These are phyloP conservation scores for Microsporum audouinii DNA, from an alignment of 2,329 filamentous ascomycete genomes.

Conservation along the genomic window DNA sequence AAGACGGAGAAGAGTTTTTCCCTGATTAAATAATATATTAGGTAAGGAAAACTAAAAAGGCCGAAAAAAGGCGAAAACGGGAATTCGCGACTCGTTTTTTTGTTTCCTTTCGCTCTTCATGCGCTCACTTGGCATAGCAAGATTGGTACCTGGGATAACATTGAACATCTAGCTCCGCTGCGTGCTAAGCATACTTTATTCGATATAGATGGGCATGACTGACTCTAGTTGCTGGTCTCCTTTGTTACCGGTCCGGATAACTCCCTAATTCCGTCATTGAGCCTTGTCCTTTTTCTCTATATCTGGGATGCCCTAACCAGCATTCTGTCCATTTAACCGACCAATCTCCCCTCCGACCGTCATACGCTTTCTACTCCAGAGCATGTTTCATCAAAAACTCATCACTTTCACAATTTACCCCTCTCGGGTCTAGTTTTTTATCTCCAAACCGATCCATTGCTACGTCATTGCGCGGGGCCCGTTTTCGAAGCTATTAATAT, in stretches of 20 bases:
- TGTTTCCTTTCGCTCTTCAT: background rate
- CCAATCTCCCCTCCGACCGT: background rate
- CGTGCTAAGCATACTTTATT: background rate
- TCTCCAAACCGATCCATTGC: background rate
- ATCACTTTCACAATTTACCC: background rate
- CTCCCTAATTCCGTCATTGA: background rate
- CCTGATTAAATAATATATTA: background rate
- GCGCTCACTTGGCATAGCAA: background rate
- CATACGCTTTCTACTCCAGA: slow-evolving; percentile 1
- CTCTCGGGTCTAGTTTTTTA: background rate
- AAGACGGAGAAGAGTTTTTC: background rate
- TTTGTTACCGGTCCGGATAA: background rate
- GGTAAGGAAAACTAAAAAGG: background rate
- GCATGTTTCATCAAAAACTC: slow-evolving; percentile 5
- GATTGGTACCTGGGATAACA: background rate
- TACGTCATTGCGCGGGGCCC: background rate
- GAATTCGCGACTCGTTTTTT: background rate
- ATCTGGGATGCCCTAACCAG: background rate
- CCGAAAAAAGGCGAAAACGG: background rate
- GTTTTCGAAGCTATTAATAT: background rate
- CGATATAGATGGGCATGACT: background rate
- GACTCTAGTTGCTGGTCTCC: background rate
- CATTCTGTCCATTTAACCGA: background rate
- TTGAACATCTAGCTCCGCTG: too few species aligned
- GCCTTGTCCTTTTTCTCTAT: background rate